phyloP scores from a whole-genome alignment of 345 rosid species.

The Arabidopsis suecica region DNA sequence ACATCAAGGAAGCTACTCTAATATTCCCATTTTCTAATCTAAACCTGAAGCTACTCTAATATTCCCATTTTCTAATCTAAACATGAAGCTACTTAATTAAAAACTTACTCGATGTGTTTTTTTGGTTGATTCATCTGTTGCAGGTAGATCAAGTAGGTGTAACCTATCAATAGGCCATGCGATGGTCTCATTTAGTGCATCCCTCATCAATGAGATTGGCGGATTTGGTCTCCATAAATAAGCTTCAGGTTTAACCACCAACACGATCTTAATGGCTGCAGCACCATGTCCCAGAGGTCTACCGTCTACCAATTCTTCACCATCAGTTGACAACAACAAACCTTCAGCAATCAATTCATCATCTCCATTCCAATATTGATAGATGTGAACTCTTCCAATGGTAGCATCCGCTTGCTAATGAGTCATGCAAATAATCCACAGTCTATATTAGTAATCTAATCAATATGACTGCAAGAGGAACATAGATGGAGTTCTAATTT shows the following conservation, averaged over 20 bases:
- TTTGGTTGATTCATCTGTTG: neutral
- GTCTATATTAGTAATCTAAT: neutral
- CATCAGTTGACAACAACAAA: neutral
- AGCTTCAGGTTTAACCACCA: neutral
- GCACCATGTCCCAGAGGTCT: neutral
- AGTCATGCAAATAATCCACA: neutral
- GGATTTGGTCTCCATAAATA: neutral
- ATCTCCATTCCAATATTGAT: neutral
- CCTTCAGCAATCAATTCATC: neutral
- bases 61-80: too few species aligned
- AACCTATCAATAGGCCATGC: neutral
- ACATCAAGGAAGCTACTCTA: too few species aligned
- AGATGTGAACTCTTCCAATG: neutral
- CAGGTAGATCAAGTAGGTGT: neutral
- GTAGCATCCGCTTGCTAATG: neutral
- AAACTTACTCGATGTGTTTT: neutral
- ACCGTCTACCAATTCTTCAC: neutral
- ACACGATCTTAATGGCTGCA: neutral
- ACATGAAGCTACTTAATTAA: too few species aligned
- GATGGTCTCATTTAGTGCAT: neutral
- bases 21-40: too few species aligned
- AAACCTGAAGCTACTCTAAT: too few species aligned
- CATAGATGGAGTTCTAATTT: neutral
- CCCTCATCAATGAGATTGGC: neutral
- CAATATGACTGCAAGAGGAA: neutral